These are phyloP conservation scores for Pulveroboletus sp. DNA, from an alignment of 768 basidiomycete species.

Conservation along the genomic window DNA sequence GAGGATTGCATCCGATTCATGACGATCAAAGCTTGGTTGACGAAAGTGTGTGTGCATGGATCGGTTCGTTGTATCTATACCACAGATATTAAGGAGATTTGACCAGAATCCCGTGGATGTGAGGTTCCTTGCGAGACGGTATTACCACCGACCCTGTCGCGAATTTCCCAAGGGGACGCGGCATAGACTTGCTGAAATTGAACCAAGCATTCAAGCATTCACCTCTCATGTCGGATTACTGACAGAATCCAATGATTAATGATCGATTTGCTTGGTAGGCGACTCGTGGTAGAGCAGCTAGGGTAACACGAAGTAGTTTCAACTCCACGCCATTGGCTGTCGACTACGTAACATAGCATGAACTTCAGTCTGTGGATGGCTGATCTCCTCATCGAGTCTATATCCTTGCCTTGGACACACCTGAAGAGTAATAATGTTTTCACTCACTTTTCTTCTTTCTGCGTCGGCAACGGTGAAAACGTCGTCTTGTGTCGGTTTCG, in stretches of 20 bases:
- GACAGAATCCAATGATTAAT: too few species aligned
- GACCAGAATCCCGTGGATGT: background rate
- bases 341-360: too few species aligned
- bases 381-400: too few species aligned
- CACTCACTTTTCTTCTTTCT: constrained; percentile 42
- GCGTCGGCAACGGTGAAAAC: constrained; percentile 33
- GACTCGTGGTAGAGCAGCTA: too few species aligned
- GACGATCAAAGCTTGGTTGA: background rate
- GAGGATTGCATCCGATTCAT: background rate
- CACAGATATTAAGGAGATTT: background rate
- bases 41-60: background rate
- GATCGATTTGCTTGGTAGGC: too few species aligned
- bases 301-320: too few species aligned
- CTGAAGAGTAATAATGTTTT: constrained; percentile 28
- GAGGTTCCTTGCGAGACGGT: background rate
- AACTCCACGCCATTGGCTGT: too few species aligned
- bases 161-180: constrained; percentile 3
- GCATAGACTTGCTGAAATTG: constrained; percentile 6
- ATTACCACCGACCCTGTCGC: background rate
- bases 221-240: too few species aligned
- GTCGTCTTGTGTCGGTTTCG: constrained; percentile 72
- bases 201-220: too few species aligned
- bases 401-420: constrained; percentile 1
- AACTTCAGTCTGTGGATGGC: too few species aligned
- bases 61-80: background rate